phyloP scores from a whole-genome alignment of 768 basidiomycete genomes.

The Russula compacta region DNA sequence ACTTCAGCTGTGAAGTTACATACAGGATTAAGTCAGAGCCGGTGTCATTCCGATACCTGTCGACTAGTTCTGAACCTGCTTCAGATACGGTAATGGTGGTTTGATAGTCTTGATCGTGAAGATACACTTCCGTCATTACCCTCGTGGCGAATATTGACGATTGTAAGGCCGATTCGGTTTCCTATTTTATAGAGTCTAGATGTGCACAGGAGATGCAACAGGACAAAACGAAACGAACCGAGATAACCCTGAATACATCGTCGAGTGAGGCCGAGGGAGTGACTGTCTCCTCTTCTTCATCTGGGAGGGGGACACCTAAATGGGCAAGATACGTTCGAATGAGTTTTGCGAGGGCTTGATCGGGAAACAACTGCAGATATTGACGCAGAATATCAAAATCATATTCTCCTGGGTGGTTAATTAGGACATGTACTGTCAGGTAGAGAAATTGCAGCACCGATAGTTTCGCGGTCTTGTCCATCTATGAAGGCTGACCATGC shows the following conservation, averaged over 20 bases:
- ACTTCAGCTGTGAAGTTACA: slow-evolving; percentile 16
- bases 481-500: slow-evolving; percentile 81
- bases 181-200: neutral
- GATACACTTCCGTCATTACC: slow-evolving; percentile 55
- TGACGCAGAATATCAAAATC: slow-evolving; percentile 45
- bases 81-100: slow-evolving; percentile 66
- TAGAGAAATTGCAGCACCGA: slow-evolving; percentile 40
- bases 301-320: slow-evolving; percentile 36
- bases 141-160: slow-evolving; percentile 61
- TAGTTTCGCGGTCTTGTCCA: slow-evolving; percentile 52
- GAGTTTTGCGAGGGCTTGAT: slow-evolving; percentile 43
- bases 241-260: slow-evolving; percentile 51
- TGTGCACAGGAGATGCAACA: neutral
- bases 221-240: slow-evolving; percentile 42
- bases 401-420: slow-evolving; percentile 44
- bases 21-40: slow-evolving; percentile 47
- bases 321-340: slow-evolving; percentile 64
- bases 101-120: slow-evolving; percentile 61
- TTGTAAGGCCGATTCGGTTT: neutral
- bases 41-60: slow-evolving; percentile 43
- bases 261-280: slow-evolving; percentile 23
- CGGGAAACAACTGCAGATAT: slow-evolving; percentile 60
- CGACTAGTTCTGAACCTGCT: slow-evolving; percentile 51
- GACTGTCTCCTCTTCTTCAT: slow-evolving; percentile 33
- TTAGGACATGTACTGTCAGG: slow-evolving; percentile 3